These are phyloP conservation scores for Pythium phragmiticola DNA, from an alignment of 352 stramenopile species.

Conservation along the genomic window DNA sequence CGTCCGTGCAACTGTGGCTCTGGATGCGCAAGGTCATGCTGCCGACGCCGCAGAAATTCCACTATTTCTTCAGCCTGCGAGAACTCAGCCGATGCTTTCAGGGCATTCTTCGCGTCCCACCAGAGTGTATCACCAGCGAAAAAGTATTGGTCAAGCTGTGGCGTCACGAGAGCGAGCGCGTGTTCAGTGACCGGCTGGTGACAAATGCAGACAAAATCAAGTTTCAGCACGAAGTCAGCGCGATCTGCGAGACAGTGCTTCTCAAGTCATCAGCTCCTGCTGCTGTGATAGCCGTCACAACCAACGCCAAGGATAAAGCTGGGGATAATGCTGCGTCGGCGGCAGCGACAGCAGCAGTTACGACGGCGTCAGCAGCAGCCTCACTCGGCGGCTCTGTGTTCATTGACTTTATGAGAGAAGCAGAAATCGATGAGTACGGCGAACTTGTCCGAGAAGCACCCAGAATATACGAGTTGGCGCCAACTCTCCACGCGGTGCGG, in stretches of 20 bases:
- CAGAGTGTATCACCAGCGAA: constrained; percentile 51
- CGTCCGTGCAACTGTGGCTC: constrained; percentile 64
- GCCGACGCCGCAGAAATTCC: constrained; percentile 77
- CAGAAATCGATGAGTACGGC: constrained; percentile 81
- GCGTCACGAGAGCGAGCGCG: constrained; percentile 82
- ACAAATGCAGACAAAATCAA: constrained; percentile 69
- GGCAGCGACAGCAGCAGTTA: not conserved
- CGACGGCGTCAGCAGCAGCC: not conserved
- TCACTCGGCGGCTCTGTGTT: constrained; percentile 32
- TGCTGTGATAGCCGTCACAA: not conserved
- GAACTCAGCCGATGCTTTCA: constrained; percentile 79
- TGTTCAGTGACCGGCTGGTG: constrained; percentile 79
- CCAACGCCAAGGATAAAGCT: constrained; percentile 16
- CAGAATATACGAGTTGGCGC: constrained; percentile 79
- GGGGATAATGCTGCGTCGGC: not conserved
- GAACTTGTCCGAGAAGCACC: constrained; percentile 74
- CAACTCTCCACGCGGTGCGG: constrained; percentile 45
- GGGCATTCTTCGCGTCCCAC: constrained; percentile 61
- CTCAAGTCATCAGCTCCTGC: constrained; percentile 21
- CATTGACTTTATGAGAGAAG: constrained; percentile 87
- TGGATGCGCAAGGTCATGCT: constrained; percentile 70
- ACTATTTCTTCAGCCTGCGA: constrained; percentile 81
- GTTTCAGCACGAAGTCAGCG: constrained; percentile 55
- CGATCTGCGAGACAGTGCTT: constrained; percentile 48
- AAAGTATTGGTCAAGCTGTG: constrained; percentile 66